A percentile compares a stretch with the other conserved stretches of the same genome.
Evolutionary conservation across 2,329 filamentous ascomycete species (phyloP).

Genomic region (Sclerotinia nivalis): DNA sequence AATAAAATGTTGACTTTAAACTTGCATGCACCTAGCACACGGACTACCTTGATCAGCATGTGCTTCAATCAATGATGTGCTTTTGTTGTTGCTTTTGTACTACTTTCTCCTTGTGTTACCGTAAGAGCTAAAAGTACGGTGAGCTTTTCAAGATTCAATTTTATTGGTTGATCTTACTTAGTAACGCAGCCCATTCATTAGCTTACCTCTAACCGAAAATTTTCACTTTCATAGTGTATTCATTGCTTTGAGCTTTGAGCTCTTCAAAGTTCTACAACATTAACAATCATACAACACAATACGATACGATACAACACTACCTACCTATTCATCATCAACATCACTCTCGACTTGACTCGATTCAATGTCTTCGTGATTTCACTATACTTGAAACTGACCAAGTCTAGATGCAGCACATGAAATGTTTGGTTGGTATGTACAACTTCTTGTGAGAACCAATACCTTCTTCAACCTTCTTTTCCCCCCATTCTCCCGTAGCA

Average conservation of each 20-base stretch:
- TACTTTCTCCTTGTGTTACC: background rate
- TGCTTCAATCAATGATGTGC: background rate
- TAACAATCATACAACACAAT: background rate
- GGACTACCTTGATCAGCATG: constrained; percentile 15
- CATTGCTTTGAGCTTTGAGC: background rate
- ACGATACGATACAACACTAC: background rate
- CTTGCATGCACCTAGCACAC: background rate
- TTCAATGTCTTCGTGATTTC: background rate
- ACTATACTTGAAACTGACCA: constrained; percentile 4
- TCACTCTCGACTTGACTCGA: background rate
- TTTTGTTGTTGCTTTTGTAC: background rate
- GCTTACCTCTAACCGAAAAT: constrained; percentile 5
- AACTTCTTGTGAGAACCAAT: background rate
- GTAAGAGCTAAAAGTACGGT: constrained; percentile 5
- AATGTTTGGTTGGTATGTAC: constrained; percentile 23
- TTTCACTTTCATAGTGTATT: background rate
- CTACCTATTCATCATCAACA: background rate
- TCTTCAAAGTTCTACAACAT: constrained; percentile 4
- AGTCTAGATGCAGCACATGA: background rate
- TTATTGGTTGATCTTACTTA: background rate
- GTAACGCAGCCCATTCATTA: background rate
- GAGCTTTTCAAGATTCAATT: background rate
- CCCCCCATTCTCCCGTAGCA: constrained; percentile 14
- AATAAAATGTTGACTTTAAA: background rate
- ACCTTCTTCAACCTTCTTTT: background rate